These are phyloP conservation scores for Sporothrix globosa DNA, from an alignment of 2,329 filamentous ascomycete species.

Conservation along the genomic window DNA sequence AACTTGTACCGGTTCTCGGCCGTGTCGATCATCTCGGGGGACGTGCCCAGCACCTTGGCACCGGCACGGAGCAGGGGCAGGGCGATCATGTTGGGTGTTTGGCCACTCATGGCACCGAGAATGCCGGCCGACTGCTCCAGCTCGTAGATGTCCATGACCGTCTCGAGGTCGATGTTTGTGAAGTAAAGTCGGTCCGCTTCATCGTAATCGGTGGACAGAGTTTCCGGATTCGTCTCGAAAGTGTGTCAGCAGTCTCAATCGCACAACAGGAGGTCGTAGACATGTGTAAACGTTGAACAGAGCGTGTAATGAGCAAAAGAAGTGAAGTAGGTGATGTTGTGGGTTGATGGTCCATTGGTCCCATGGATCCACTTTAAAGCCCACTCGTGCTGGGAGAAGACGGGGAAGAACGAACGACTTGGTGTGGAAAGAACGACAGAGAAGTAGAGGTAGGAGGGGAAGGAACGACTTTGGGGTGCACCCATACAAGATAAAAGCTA, in stretches of 20 bases:
- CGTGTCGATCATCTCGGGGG: slow-evolving; percentile 97
- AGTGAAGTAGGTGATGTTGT: slow-evolving; percentile 7
- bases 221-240: slow-evolving; percentile 76
- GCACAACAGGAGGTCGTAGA: neutral
- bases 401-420: too few relatives aligned
- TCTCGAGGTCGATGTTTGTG: slow-evolving; percentile 90
- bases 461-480: too few relatives aligned
- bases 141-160: slow-evolving; percentile 89
- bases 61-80: slow-evolving; percentile 84
- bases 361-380: too few relatives aligned
- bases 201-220: slow-evolving; percentile 87
- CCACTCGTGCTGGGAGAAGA: too few relatives aligned
- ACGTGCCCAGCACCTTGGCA: slow-evolving; percentile 91
- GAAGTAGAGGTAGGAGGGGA: too few relatives aligned
- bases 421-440: too few relatives aligned
- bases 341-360: neutral
- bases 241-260: slow-evolving; percentile 28
- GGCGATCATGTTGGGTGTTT: slow-evolving; percentile 97
- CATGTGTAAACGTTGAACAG: too few relatives aligned
- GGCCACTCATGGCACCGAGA: slow-evolving; percentile 93
- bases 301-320: neutral
- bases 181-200: slow-evolving; percentile 95
- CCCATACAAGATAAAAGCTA: too few relatives aligned
- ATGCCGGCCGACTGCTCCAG: slow-evolving; percentile 82
- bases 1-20: slow-evolving; percentile 99